A percentile compares a stretch with the other conserved stretches of the same genome.
Evolutionary conservation across 1,284 basidiomycete genomes (phyloP).

Genomic region (Ustilago cynodontis): DNA sequence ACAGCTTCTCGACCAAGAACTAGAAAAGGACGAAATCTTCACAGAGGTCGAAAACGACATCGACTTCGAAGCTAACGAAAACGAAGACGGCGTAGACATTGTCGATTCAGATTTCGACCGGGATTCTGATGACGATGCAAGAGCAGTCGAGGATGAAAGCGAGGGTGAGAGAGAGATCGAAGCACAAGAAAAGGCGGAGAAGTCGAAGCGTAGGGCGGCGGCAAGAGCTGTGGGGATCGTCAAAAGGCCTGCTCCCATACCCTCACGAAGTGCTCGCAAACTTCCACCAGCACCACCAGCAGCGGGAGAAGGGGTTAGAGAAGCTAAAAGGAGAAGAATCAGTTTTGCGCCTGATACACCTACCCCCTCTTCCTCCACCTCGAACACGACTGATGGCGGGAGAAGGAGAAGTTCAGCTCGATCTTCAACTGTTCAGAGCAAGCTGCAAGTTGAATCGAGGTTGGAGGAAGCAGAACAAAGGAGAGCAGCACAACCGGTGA

Average conservation of each 20-base stretch:
- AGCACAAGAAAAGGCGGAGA: conserved; percentile 50
- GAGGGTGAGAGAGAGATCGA: conserved; percentile 56
- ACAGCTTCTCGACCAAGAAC: conserved; percentile 63
- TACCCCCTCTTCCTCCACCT: conserved; percentile 10
- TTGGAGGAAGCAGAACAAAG: conserved; percentile 76
- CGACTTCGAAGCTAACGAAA: conserved; percentile 59
- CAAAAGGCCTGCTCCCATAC: conserved; percentile 12
- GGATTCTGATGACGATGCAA: conserved; percentile 53
- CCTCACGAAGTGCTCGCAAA: not conserved
- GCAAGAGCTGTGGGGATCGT: conserved; percentile 22
- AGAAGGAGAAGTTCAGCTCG: conserved; percentile 36
- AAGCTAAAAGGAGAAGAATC: conserved; percentile 33
- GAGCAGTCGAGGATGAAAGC: conserved; percentile 37
- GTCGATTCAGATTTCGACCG: conserved; percentile 67
- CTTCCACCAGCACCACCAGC: not conserved
- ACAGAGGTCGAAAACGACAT: conserved; percentile 63
- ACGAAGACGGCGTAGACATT: conserved; percentile 64
- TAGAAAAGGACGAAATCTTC: conserved; percentile 65
- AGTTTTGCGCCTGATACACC: conserved; percentile 38
- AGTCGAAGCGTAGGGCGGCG: conserved; percentile 35
- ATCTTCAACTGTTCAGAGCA: conserved; percentile 58
- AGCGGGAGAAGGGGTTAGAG: not conserved
- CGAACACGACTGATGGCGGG: not conserved
- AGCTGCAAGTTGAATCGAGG: conserved; percentile 59
- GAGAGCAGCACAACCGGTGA: conserved; percentile 72